Conservation (phyloP, 164 flowering plant genomes). For the Sedum album region DNA sequence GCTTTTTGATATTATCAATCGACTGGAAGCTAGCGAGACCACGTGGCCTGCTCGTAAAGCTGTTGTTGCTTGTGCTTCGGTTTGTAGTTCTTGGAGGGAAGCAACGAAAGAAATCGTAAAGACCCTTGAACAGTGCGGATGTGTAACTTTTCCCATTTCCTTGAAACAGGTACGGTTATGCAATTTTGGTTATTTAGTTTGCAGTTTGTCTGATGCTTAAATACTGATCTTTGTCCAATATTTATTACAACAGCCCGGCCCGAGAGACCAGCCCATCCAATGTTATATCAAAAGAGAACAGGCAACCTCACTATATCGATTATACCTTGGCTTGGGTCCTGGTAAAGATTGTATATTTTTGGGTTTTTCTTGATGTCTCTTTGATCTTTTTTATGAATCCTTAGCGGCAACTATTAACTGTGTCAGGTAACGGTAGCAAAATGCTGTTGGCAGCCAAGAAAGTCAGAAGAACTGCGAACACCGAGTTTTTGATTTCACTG, state of each 20-base stretch:
- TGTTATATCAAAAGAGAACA: constrained; percentile 53
- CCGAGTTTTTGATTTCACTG: constrained; percentile 62
- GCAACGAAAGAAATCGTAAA: constrained; percentile 48
- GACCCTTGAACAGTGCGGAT: constrained; percentile 63
- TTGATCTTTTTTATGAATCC: not conserved
- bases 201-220: not conserved
- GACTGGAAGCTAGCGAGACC: constrained; percentile 49
- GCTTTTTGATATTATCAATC: constrained; percentile 54
- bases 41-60: constrained; percentile 62
- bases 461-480: constrained; percentile 51
- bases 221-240: not conserved
- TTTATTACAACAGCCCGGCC: constrained; percentile 46
- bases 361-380: not conserved
- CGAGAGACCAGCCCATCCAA: constrained; percentile 39
- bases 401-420: constrained; percentile 21
- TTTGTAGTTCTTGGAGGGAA: constrained; percentile 69
- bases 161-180: constrained; percentile 53
- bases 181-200: not conserved
- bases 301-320: constrained; percentile 28
- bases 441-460: constrained; percentile 66
- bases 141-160: constrained; percentile 69
- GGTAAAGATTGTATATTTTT: constrained; percentile 17
- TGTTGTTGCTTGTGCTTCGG: constrained; percentile 61
- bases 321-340: constrained; percentile 47
- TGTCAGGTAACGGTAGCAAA: constrained; percentile 50